Evolutionary conservation across 345 rosid species (phyloP).

Genomic region (Salix dunnii): DNA sequence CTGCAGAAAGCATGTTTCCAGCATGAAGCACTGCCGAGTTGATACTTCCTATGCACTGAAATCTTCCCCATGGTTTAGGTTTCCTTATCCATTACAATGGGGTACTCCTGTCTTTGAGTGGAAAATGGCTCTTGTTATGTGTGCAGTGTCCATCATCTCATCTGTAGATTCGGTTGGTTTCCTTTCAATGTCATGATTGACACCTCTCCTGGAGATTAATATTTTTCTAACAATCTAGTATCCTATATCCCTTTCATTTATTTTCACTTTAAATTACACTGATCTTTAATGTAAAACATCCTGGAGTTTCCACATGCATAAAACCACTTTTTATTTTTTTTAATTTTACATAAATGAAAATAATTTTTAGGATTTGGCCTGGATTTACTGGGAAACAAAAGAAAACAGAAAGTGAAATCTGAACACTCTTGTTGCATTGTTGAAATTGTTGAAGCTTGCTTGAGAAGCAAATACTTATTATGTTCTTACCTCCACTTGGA

Average conservation of each 20-base stretch:
- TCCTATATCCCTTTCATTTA: not conserved
- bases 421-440: not conserved
- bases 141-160: constrained; percentile 71
- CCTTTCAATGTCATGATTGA: not conserved
- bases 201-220: not conserved
- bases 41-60: constrained; percentile 81
- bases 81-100: constrained; percentile 98
- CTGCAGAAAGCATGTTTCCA: constrained; percentile 81
- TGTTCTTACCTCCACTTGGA: not conserved
- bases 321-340: not conserved
- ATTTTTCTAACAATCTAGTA: not conserved
- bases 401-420: not conserved
- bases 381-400: not conserved
- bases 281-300: not conserved
- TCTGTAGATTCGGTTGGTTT: constrained; percentile 88
- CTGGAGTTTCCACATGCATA: not conserved
- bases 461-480: not conserved
- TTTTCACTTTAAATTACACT: not conserved
- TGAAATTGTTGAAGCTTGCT: not conserved
- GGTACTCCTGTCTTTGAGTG: constrained; percentile 87
- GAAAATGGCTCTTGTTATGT: constrained; percentile 94
- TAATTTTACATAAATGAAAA: not conserved
- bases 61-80: constrained; percentile 92
- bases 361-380: not conserved
- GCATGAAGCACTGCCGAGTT: constrained; percentile 82